phyloP scores from a whole-genome alignment of 805 yeast genomes.

The Blastobotrys chiropterorum region DNA sequence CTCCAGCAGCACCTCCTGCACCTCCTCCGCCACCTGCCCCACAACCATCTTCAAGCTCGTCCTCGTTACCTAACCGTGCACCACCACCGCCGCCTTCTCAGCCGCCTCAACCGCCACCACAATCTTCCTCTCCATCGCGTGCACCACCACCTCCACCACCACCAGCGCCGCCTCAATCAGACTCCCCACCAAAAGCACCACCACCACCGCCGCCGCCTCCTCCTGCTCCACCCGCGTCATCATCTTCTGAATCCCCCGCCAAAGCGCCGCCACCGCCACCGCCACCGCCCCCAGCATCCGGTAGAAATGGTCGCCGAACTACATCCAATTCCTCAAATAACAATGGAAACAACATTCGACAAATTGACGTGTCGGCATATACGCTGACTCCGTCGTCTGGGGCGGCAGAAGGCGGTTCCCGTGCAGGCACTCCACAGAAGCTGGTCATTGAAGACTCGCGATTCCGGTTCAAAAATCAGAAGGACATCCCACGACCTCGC shows the following conservation, averaged over 20 bases:
- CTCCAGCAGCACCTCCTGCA: slow-evolving; percentile 14
- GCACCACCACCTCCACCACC: slow-evolving; percentile 22
- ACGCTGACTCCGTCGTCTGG: slow-evolving; percentile 43
- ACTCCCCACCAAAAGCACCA: slow-evolving; percentile 17
- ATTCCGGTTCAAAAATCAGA: slow-evolving; percentile 60
- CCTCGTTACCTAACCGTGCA: slow-evolving; percentile 22
- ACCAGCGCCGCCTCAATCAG: slow-evolving; percentile 30
- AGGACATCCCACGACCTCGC: slow-evolving; percentile 83
- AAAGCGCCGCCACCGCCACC: slow-evolving; percentile 23
- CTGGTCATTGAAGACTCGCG: slow-evolving; percentile 63
- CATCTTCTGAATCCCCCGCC: slow-evolving; percentile 25
- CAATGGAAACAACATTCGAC: slow-evolving; percentile 49
- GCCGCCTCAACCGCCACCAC: slow-evolving; percentile 27
- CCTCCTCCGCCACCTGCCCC: slow-evolving; percentile 10
- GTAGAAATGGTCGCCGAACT: slow-evolving; percentile 19
- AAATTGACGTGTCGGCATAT: slow-evolving; percentile 59
- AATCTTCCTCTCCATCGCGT: slow-evolving; percentile 12
- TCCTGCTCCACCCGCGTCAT: slow-evolving; percentile 23
- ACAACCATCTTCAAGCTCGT: slow-evolving; percentile 24
- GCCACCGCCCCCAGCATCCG: slow-evolving; percentile 15
- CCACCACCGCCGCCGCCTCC: slow-evolving; percentile 26
- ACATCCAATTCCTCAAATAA: slow-evolving; percentile 16
- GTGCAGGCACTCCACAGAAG: slow-evolving; percentile 6
- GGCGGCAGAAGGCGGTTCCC: slow-evolving; percentile 15
- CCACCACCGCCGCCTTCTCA: slow-evolving; percentile 25